These are phyloP conservation scores for Phaeosphaeria sp. DNA, from an alignment of 2,329 filamentous ascomycete species.

Conservation along the genomic window DNA sequence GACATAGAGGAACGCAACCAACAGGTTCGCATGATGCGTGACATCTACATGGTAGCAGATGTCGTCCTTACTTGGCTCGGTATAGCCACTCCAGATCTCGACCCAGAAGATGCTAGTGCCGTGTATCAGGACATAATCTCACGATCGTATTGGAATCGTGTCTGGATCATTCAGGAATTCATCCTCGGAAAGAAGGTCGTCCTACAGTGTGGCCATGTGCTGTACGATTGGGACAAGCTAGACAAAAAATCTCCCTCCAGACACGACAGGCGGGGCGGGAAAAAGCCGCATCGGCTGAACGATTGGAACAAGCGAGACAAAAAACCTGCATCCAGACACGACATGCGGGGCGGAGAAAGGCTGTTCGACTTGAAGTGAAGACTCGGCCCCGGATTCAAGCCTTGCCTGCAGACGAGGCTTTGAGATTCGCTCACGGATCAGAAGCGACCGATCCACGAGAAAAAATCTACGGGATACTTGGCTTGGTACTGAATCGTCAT, in stretches of 20 bases:
- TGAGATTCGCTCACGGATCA: too few relatives aligned
- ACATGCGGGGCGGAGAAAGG: too few relatives aligned
- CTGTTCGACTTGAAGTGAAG: neutral
- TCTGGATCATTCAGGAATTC: neutral
- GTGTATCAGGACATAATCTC: neutral
- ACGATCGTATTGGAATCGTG: neutral
- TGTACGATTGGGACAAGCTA: neutral
- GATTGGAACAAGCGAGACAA: too few relatives aligned
- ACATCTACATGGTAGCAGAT: neutral
- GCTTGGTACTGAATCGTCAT: neutral
- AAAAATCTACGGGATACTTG: neutral
- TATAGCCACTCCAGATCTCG: neutral
- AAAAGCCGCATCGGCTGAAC: neutral
- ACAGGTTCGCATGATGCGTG: neutral
- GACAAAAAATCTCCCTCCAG: neutral
- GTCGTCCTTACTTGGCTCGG: neutral
- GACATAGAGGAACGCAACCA: neutral
- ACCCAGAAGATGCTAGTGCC: neutral
- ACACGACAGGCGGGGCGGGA: too few relatives aligned
- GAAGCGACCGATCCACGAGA: neutral
- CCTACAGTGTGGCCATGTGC: neutral
- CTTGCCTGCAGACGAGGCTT: too few relatives aligned
- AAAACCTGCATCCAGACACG: too few relatives aligned
- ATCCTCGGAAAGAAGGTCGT: neutral
- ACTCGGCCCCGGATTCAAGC: too few relatives aligned